phyloP scores from a whole-genome alignment of 192 early-diverging fungal genomes.

The Gryganskiella cystojenkinii region DNA sequence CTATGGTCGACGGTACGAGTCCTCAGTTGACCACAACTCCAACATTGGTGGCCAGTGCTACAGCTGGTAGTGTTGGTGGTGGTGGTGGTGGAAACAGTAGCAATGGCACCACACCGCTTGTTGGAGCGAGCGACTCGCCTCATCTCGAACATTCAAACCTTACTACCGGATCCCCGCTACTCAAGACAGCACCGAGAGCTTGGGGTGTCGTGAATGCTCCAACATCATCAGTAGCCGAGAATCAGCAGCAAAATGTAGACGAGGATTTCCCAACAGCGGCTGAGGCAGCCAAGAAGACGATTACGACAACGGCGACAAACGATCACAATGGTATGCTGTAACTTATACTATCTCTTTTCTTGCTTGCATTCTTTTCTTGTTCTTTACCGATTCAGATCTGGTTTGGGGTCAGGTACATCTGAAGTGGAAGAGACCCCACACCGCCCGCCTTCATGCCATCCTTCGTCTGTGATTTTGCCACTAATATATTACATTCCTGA shows the following conservation, averaged over 20 bases:
- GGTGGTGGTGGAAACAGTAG: no score
- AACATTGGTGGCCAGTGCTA: conserved; percentile 12
- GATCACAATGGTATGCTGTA: conserved; percentile 31
- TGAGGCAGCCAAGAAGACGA: conserved; percentile 50
- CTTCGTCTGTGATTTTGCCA: not conserved
- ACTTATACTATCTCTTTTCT: not conserved
- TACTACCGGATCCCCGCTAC: conserved; percentile 19
- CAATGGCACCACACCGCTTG: no score
- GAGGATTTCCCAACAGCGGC: conserved; percentile 53
- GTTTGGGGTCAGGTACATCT: not conserved
- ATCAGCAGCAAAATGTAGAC: conserved; percentile 25
- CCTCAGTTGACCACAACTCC: conserved; percentile 4
- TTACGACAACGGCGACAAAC: not conserved
- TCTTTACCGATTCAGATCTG: no score
- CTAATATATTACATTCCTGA: not conserved
- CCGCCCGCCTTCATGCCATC: no score
- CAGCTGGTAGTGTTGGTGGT: no score
- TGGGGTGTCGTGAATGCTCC: conserved; percentile 32
- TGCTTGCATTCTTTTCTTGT: not conserved
- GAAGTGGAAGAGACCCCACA: no score
- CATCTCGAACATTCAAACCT: conserved; percentile 22
- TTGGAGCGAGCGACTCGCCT: conserved; percentile 30
- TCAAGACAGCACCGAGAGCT: conserved; percentile 25
- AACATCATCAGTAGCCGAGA: no score
- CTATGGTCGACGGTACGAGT: conserved; percentile 1